Evolutionary conservation across 176 grass and related monocot species (phyloP), one percentile per base, ranked within the genome.

Genomic region (Thinopyrum elongatum): DNA sequence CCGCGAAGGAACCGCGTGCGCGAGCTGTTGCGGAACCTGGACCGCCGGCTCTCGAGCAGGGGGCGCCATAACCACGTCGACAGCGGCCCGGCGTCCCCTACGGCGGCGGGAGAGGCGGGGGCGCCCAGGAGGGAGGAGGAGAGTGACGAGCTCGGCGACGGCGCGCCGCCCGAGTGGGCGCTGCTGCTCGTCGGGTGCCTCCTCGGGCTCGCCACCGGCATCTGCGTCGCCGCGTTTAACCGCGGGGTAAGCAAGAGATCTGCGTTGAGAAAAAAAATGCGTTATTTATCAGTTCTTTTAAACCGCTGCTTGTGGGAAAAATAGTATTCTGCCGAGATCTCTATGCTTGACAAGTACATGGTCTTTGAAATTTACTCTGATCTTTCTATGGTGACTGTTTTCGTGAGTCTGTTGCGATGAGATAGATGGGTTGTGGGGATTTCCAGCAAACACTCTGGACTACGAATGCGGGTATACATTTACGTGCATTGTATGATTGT

Each of bases 111-210:
- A 39, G 84, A 86, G 76, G 49, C 77, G 8, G 68, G 29, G 13
- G 62, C 51, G 3, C 82, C 91, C 38, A 76, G 84, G 86, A 73
- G 92, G 75, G 73, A 76, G 47, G 88, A 92, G 85, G 90, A 95
- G 10, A 85, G 80, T 15, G 96, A 95, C 68, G 92, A 88, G 62
- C 88, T 99, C 55, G 90, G 88, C 1, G 94, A 99, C 12, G 97
- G 97, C 5, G 97, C 97, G 33, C 97, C 97, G 51, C 97, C 97
- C n/a, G 97, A 99, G 79, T 99, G 97, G 97, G 97, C 94, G 38
- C 59, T 99, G 49, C 86, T 99, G 82, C 94, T 99, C 23, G 93
- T 99, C 11, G 94, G 97, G 33, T 99, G 97, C 92, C 89, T 99
- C 65, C 97, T 99, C 47, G 94, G 97, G 19, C 92, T 99, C 33